These are phyloP conservation scores for Paxillus ammoniavirescens DNA, from an alignment of 768 basidiomycete species.

Conservation along the genomic window DNA sequence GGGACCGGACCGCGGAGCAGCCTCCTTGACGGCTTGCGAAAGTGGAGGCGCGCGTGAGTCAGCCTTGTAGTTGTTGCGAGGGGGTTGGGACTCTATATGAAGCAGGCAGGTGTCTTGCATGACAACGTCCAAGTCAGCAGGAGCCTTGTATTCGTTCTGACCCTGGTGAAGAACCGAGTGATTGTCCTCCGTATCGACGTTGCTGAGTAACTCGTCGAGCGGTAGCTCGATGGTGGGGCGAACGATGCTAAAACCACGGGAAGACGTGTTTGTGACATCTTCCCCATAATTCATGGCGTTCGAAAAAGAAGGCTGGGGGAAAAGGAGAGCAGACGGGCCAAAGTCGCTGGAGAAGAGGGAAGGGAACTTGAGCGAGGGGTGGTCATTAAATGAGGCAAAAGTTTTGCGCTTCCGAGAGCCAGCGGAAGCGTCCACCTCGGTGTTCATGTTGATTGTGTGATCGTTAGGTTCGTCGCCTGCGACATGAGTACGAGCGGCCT, in stretches of 20 bases:
- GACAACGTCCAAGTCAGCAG: conserved; percentile 19
- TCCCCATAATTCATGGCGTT: conserved; percentile 77
- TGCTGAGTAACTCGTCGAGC: conserved; percentile 72
- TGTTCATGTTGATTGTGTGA: conserved; percentile 12
- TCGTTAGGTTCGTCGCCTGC: conserved; percentile 27
- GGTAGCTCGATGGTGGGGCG: conserved; percentile 85
- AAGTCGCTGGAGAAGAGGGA: conserved; percentile 73
- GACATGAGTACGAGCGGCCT: conserved; percentile 37
- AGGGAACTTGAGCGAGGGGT: conserved; percentile 62
- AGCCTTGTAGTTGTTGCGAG: conserved; percentile 6
- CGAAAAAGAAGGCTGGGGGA: conserved; percentile 63
- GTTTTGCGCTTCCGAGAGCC: conserved; percentile 29
- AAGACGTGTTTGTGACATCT: conserved; percentile 50
- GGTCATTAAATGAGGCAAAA: conserved; percentile 13
- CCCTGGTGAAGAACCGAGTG: background rate
- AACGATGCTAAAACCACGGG: conserved; percentile 57
- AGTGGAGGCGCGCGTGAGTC: conserved; percentile 27
- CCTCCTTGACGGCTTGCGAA: conserved; percentile 41
- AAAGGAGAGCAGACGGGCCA: conserved; percentile 73
- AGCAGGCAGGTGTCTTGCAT: conserved; percentile 27
- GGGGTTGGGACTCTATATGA: conserved; percentile 11
- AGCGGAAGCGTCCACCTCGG: conserved; percentile 23
- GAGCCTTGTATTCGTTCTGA: conserved; percentile 7
- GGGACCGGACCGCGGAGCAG: conserved; percentile 49
- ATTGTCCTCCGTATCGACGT: conserved; percentile 25